Base-by-base conservation (phyloP, 495 filamentous ascomycete species). In the Usnea hakonensis region DNA sequence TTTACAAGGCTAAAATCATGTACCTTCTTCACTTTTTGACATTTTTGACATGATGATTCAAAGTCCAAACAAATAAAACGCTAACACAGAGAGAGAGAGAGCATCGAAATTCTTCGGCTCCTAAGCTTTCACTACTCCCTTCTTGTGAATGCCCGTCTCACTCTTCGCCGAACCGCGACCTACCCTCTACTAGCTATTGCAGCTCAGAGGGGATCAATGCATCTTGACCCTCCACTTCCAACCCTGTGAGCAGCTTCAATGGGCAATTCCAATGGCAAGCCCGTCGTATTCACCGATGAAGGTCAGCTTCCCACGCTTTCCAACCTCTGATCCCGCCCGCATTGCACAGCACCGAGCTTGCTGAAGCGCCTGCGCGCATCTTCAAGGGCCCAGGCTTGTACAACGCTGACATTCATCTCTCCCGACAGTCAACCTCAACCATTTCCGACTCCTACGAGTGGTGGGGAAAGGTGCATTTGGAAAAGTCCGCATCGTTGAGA, bases 391-490 rank as follows among this genome's bases (percentile, higher is more conserved):
- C 36, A 30, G 1, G 14, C 14, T 35, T 44, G 26, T 21, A 23
- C 35, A 38, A 21, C 11, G 58, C 58, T 67, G 60, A 69, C 62
- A 53, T 63, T 67, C 33, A 61, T 36, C 23, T 56, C 48, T 60
- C 43, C 21, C 28, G 19, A 28, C 66, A 96, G 94, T 95, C 67
- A 97, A 96, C 75, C 86, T 98, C 67, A 96, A 97, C 69, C 95
- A 98, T 72, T 98, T 98, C 72, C 88, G 91, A 67, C 83, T 98
- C 32, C 80, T 97, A 38, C 86, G 94, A 69, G 94, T 98, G 63
- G 94, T 98, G 60, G 94, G 94, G 55, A 95, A 96, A 72, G 94
- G 94, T 69, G 95, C 94, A 23, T 98, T 98, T 75, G 94, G 94
- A 64, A 98, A 98, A 74, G 94, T 98, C 63, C 87, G 94, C 62